A percentile compares a stretch with the other conserved stretches of the same genome.
phyloP scores from a whole-genome alignment of 2,329 filamentous ascomycete species.

The Cladosporium colombiae region DNA sequence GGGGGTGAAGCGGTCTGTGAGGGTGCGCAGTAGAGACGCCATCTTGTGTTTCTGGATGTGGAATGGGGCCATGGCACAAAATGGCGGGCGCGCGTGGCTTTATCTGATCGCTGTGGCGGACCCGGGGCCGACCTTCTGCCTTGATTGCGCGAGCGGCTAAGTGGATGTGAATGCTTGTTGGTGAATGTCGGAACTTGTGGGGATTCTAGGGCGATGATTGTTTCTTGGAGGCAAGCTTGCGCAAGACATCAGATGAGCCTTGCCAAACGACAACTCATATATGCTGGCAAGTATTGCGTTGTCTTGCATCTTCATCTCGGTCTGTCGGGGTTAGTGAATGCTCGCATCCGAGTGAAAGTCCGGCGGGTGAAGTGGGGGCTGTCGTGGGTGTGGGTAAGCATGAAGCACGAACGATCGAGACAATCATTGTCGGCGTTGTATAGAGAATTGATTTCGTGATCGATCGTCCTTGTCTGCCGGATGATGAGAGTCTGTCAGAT shows the following conservation, averaged over 20 bases:
- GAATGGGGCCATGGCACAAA: slow-evolving; percentile 16
- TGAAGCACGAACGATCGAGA: not conserved
- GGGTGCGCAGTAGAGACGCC: slow-evolving; percentile 29
- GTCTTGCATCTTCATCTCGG: slow-evolving; percentile 14
- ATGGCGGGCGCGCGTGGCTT: slow-evolving; percentile 7
- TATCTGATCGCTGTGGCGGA: slow-evolving; percentile 16
- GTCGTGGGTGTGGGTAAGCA: not conserved
- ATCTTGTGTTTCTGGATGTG: slow-evolving; percentile 26
- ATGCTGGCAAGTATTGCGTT: not conserved
- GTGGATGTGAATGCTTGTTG: not conserved
- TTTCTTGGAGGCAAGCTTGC: not conserved
- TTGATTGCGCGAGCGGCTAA: not conserved
- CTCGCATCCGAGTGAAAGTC: slow-evolving; percentile 6
- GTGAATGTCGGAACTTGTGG: slow-evolving; percentile 1
- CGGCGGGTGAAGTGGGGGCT: slow-evolving; percentile 5
- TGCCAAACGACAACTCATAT: not conserved
- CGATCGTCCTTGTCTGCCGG: not conserved
- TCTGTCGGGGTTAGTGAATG: not conserved
- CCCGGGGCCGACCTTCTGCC: slow-evolving; percentile 9
- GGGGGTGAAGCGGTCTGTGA: slow-evolving; percentile 31
- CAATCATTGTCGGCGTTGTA: not conserved
- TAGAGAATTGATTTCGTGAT: too few species aligned
- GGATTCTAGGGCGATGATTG: not conserved
- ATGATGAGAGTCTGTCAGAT: too few species aligned
- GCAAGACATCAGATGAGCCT: not conserved